These are phyloP conservation scores for Aspergillus fischeri DNA, from an alignment of 2,329 filamentous ascomycete genomes.

Conservation along the genomic window DNA sequence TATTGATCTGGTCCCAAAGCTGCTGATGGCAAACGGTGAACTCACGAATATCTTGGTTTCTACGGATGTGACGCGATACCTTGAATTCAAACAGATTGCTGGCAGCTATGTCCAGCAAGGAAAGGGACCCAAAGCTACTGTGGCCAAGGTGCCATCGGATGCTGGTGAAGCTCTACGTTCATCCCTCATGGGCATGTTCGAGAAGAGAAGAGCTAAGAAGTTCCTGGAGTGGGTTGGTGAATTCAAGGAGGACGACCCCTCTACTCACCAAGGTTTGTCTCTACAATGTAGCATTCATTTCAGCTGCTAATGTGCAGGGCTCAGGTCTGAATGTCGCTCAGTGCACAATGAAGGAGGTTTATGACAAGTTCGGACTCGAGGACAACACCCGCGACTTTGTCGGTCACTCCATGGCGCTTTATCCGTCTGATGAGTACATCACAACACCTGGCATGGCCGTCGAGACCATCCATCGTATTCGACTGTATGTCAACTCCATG, in stretches of 20 bases:
- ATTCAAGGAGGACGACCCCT: slow-evolving; percentile 75
- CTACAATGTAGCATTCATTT: not conserved
- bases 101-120: slow-evolving; percentile 96
- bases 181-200: slow-evolving; percentile 92
- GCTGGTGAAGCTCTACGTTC: slow-evolving; percentile 85
- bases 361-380: slow-evolving; percentile 96
- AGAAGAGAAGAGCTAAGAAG: slow-evolving; percentile 94
- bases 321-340: slow-evolving; percentile 73
- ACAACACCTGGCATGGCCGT: slow-evolving; percentile 66
- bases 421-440: slow-evolving; percentile 85
- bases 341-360: slow-evolving; percentile 96
- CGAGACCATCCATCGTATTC: slow-evolving; percentile 86
- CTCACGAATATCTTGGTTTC: slow-evolving; percentile 97
- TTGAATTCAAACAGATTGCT: slow-evolving; percentile 91
- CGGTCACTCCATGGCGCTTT: slow-evolving; percentile 97
- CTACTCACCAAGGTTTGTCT: slow-evolving; percentile 78
- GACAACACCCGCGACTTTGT: slow-evolving; percentile 87
- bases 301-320: slow-evolving; percentile 15
- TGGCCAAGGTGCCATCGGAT: slow-evolving; percentile 95
- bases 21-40: slow-evolving; percentile 97
- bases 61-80: slow-evolving; percentile 83
- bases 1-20: slow-evolving; percentile 96
- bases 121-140: slow-evolving; percentile 73
- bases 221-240: slow-evolving; percentile 94
- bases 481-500: slow-evolving; percentile 96